Conservation (phyloP, 2,329 filamentous ascomycete genomes). For the Cladophialophora psammophila region DNA sequence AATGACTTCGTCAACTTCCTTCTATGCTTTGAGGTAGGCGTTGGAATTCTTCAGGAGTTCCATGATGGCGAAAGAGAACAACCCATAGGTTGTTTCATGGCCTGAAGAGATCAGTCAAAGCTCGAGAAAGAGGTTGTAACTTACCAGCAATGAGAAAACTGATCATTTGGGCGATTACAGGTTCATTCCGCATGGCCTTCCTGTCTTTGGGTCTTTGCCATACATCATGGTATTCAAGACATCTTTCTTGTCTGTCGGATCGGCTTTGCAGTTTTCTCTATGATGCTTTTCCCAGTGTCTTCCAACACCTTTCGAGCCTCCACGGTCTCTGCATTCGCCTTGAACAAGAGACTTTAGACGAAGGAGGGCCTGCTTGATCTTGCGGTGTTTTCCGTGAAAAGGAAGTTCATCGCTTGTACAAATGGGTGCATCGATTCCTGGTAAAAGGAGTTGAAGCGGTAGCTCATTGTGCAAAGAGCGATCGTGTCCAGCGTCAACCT, state of each 20-base stretch:
- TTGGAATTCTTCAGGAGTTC: conserved; percentile 69
- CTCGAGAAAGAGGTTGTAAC: not conserved
- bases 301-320: conserved; percentile 49
- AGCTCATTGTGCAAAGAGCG: conserved; percentile 66
- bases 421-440: conserved; percentile 73
- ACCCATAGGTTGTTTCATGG: conserved; percentile 74
- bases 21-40: conserved; percentile 65
- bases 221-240: conserved; percentile 74
- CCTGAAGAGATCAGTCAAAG: conserved; percentile 44
- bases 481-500: conserved; percentile 33
- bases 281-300: conserved; percentile 65
- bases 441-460: conserved; percentile 80
- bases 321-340: conserved; percentile 18
- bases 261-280: conserved; percentile 64
- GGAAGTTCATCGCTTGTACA: conserved; percentile 68
- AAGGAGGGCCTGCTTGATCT: conserved; percentile 58
- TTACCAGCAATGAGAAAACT: conserved; percentile 72
- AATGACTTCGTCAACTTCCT: conserved; percentile 71
- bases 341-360: conserved; percentile 55
- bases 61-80: conserved; percentile 71
- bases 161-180: conserved; percentile 73
- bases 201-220: conserved; percentile 71
- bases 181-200: conserved; percentile 68
- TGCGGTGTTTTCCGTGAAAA: conserved; percentile 63
- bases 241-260: conserved; percentile 68